phyloP scores from a whole-genome alignment of 176 grass and related monocot genomes.

The Triticum dicoccoides region DNA sequence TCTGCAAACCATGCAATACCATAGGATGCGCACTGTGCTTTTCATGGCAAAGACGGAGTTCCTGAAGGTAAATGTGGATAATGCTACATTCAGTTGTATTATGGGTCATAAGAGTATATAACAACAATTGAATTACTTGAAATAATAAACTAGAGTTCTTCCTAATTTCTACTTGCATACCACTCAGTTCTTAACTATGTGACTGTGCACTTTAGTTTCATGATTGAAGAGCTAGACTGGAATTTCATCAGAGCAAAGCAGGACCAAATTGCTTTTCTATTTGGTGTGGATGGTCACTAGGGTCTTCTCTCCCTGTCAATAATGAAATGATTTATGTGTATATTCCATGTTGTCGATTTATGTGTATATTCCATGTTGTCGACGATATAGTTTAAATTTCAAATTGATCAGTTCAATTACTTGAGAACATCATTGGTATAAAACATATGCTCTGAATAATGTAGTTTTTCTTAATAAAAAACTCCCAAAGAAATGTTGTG shows the following conservation, averaged over 20 bases:
- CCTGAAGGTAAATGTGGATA: conserved; percentile 46
- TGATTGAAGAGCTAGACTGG: conserved; percentile 70
- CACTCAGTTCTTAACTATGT: conserved; percentile 13
- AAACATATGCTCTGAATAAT: no score
- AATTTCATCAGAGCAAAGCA: conserved; percentile 59
- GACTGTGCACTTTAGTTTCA: conserved; percentile 37
- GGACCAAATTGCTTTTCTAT: conserved; percentile 65
- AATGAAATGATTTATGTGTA: no score
- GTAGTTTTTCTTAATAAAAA: no score
- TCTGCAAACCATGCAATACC: neutral
- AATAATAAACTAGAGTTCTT: neutral
- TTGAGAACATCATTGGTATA: no score
- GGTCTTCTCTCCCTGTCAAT: no score
- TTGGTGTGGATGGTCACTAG: conserved; percentile 25
- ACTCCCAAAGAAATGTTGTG: no score
- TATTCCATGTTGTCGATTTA: no score
- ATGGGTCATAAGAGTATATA: neutral
- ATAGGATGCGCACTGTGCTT: conserved; percentile 34
- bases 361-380: no score
- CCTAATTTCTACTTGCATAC: conserved; percentile 8
- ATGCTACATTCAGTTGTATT: neutral
- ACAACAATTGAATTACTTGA: neutral
- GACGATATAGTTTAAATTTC: no score
- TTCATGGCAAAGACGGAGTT: conserved; percentile 96
- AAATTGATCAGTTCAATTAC: no score